phyloP scores from a whole-genome alignment of 768 basidiomycete genomes.

The Sarcomyxa edulis region DNA sequence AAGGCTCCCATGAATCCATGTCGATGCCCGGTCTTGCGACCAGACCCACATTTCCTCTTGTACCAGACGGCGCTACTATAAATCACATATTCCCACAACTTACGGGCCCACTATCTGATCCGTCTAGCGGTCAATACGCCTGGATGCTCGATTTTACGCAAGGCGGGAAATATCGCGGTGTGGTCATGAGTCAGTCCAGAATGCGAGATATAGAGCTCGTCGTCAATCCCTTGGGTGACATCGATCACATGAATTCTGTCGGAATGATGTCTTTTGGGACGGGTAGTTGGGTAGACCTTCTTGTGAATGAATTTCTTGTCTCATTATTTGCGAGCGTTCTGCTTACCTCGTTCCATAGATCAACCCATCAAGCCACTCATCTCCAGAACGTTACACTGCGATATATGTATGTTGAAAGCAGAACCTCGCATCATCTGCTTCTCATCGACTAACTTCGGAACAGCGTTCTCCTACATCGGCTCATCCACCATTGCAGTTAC shows the following conservation, averaged over 20 bases:
- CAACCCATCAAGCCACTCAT: conserved; percentile 38
- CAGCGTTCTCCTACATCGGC: conserved; percentile 60
- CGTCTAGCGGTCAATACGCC: conserved; percentile 25
- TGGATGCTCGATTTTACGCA: conserved; percentile 77
- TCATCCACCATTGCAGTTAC: conserved; percentile 68
- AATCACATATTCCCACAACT: conserved; percentile 48
- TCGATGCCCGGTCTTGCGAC: conserved; percentile 39
- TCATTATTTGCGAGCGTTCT: too few species aligned
- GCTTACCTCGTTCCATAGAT: conserved; percentile 36
- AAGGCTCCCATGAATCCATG: conserved; percentile 37
- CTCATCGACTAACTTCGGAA: background rate
- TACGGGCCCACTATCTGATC: conserved; percentile 21
- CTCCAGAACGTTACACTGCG: conserved; percentile 63
- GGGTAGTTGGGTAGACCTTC: conserved; percentile 61
- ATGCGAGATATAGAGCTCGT: conserved; percentile 70
- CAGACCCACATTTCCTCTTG: conserved; percentile 52
- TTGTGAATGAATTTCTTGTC: conserved; percentile 30
- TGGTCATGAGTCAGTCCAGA: conserved; percentile 69
- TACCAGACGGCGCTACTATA: conserved; percentile 32
- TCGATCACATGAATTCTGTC: conserved; percentile 35
- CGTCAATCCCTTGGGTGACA: conserved; percentile 48
- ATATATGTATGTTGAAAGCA: conserved; percentile 48
- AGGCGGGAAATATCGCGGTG: conserved; percentile 42
- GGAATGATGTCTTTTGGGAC: conserved; percentile 41
- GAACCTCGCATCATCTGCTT: background rate